Evolutionary conservation across 306 rosid species (phyloP).

Genomic region (Inga leiocalycina): DNA sequence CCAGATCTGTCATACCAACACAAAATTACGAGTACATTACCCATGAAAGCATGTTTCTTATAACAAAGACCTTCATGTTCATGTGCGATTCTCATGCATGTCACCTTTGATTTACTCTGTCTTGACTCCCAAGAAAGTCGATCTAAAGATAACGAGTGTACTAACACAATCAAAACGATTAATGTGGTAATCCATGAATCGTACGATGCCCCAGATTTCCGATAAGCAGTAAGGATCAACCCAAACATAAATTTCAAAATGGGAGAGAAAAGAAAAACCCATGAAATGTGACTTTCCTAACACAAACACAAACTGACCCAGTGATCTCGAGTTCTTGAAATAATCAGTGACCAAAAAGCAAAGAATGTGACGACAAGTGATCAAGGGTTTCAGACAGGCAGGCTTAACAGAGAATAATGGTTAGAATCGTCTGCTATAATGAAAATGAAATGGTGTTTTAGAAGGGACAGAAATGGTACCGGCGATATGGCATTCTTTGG

Average conservation of each 20-base stretch:
- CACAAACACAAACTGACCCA: background rate
- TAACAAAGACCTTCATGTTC: background rate
- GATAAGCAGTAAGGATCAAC: background rate
- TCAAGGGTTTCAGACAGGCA: background rate
- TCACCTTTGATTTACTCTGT: background rate
- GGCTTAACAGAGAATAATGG: too few species aligned
- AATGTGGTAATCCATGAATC: background rate
- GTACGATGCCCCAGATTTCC: background rate
- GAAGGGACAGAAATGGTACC: background rate
- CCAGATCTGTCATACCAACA: background rate
- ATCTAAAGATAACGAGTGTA: background rate
- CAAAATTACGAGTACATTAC: background rate
- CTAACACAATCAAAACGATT: background rate
- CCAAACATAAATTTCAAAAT: conserved; percentile 1
- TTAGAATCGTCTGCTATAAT: background rate
- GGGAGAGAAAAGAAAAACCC: background rate
- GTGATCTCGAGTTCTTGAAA: background rate
- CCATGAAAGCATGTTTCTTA: background rate
- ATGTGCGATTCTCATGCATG: background rate
- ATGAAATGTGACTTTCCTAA: conserved; percentile 1
- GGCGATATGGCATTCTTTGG: background rate
- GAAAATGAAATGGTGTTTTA: background rate
- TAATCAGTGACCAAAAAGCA: background rate
- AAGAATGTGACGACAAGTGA: background rate
- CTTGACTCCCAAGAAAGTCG: background rate